Conservation (phyloP, 2,329 filamentous ascomycete species). For the Ophiostoma montium region DNA sequence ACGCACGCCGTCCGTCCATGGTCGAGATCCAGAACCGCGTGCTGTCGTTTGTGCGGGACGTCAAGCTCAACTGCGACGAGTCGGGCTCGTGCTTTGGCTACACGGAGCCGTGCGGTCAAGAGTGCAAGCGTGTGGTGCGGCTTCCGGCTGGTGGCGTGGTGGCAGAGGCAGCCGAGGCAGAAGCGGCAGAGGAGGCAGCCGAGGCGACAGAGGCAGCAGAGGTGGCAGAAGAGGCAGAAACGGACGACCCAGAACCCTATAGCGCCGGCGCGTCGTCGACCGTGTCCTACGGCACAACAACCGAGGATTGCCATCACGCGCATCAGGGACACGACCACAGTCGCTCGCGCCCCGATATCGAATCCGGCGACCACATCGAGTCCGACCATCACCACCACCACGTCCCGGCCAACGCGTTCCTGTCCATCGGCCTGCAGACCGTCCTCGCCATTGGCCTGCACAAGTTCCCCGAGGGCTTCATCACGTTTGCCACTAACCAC, state of each 20-base stretch:
- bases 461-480: conserved; percentile 77
- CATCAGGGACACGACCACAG: not conserved
- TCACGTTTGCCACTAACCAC: conserved; percentile 96
- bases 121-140: conserved; percentile 31
- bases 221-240: conserved; percentile 20
- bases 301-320: too few species aligned
- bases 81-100: conserved; percentile 49
- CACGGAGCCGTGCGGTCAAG: conserved; percentile 50
- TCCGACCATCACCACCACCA: conserved; percentile 66
- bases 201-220: too few species aligned
- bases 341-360: too few species aligned
- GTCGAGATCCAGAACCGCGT: conserved; percentile 39
- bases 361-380: not conserved
- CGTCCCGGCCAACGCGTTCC: conserved; percentile 83
- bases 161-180: conserved; percentile 8
- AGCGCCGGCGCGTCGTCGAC: not conserved
- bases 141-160: too few species aligned
- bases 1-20: conserved; percentile 37
- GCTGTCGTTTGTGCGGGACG: conserved; percentile 51
- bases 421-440: conserved; percentile 91
- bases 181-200: conserved; percentile 15
- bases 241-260: conserved; percentile 8
- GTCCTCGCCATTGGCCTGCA: conserved; percentile 90
- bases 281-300: not conserved
- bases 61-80: conserved; percentile 48